Conservation (phyloP, 1,139 yeast genomes). For the Yamadazyma taylorii region DNA sequence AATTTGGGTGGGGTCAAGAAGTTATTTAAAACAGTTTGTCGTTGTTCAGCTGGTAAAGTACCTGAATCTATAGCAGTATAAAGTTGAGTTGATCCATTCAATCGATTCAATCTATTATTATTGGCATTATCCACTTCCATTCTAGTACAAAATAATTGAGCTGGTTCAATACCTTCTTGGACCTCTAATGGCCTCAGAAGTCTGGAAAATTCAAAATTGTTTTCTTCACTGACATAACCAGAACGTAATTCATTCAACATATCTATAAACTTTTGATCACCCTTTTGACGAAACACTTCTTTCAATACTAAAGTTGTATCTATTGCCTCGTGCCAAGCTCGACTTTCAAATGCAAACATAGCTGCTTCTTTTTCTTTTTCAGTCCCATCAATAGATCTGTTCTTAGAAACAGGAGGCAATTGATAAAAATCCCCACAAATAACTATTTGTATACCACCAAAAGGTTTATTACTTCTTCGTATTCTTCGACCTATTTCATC, state of each 20-base stretch:
- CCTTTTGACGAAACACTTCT: constrained; percentile 89
- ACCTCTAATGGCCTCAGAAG: constrained; percentile 56
- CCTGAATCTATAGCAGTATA: constrained; percentile 70
- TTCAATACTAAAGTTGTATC: constrained; percentile 65
- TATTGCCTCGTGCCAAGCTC: constrained; percentile 69
- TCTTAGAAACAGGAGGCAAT: constrained; percentile 71
- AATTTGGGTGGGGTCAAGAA: constrained; percentile 71
- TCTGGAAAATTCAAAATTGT: constrained; percentile 54
- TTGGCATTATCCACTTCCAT: constrained; percentile 84
- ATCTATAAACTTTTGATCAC: constrained; percentile 71
- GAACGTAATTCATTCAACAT: constrained; percentile 88
- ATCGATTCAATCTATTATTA: constrained; percentile 45
- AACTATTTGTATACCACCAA: constrained; percentile 87
- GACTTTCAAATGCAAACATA: constrained; percentile 75
- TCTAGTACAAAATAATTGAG: constrained; percentile 84
- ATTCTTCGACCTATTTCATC: constrained; percentile 62
- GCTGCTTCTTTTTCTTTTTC: constrained; percentile 22
- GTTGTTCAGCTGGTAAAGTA: constrained; percentile 41
- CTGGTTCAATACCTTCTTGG: constrained; percentile 77
- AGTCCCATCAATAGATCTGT: constrained; percentile 23
- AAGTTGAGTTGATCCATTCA: constrained; percentile 48
- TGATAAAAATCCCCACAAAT: constrained; percentile 92
- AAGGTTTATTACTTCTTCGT: constrained; percentile 54
- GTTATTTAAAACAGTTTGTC: constrained; percentile 52
- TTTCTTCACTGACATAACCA: constrained; percentile 60